Evolutionary conservation across 2,329 filamentous ascomycete species (phyloP), one percentile per base, ranked within the genome.

Genomic region (Diaporthe amygdali): DNA sequence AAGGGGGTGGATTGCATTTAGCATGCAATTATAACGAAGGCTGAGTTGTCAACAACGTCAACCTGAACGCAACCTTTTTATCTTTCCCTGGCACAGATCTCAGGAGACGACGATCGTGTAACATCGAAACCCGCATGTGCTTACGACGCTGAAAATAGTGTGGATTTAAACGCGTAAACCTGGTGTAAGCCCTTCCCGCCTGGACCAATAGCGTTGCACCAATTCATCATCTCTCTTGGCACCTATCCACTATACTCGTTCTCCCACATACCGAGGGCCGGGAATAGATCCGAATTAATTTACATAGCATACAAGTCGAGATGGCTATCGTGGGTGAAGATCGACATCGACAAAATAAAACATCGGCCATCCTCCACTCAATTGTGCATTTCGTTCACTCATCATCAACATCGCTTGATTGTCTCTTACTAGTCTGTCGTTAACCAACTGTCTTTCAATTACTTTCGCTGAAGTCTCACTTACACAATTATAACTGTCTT

Each of bases 201-300:
- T 27, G n/a, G 20, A n/a, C 54, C 54, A 56, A 56, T 56, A 34
- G 54, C n/a, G 39, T 39, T 56, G n/a, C 54, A 56, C 54, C 34
- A 25, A 39, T 56, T 56, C 54, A 56, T 56, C 54, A 56, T 56
- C 32, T 20, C 49, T 34, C 51, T 30, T 17, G 47, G 51, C 17
- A 2, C n/a, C 1, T 22, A 25, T 56, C 54, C 54, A 56, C 54
- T 56, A 39, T 56, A 17, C 22, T 5, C 17, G 32, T n/a, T 15
- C 54, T 56, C 54, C 54, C 54, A 56, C 54, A 56, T 56, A 56
- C 54, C 54, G 54, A 56, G 25, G 54, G n/a, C 34, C 30, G 22
- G 34, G n/a, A 39, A 39, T 56, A 56, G 32, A 56, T 56, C 54
- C 34, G 34, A 20, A 39, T 56, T 56, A 56, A 56, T 56, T 56